Percentiles rank a stretch among this genome's conserved stretches.
Conservation (phyloP, 2,329 filamentous ascomycete genomes). For the Colletotrichum chrysophilum region DNA sequence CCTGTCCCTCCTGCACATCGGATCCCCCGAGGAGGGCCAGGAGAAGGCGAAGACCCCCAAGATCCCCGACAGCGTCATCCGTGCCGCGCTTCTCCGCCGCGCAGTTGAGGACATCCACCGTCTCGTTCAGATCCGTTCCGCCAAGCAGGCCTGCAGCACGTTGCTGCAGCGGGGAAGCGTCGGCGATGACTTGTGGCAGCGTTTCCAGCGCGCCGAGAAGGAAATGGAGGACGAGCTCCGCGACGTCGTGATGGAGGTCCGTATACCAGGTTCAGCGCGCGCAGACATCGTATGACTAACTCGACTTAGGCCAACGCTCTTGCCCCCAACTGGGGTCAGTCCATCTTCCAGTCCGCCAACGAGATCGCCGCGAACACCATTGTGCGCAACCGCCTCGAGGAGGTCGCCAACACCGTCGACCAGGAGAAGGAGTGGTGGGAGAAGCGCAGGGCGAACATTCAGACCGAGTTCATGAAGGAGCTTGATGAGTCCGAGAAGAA, state of each 20-base stretch:
- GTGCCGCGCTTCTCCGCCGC: constrained; percentile 85
- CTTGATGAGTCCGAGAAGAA: constrained; percentile 68
- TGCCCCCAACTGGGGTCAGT: constrained; percentile 85
- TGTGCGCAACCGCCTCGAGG: constrained; percentile 75
- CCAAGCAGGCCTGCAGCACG: constrained; percentile 85
- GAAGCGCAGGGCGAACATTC: constrained; percentile 75
- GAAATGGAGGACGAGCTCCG: constrained; percentile 96
- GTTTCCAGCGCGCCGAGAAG: constrained; percentile 90
- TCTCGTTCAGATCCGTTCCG: constrained; percentile 85
- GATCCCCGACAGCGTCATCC: constrained; percentile 84
- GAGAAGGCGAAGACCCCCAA: constrained; percentile 75
- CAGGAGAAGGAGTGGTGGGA: constrained; percentile 94
- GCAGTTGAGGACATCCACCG: constrained; percentile 93
- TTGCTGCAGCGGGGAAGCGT: constrained; percentile 90
- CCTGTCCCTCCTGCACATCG: constrained; percentile 86
- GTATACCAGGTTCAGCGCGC: constrained; percentile 23
- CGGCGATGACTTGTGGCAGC: constrained; percentile 94
- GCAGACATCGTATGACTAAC: not conserved
- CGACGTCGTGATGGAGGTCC: constrained; percentile 91
- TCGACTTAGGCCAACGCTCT: constrained; percentile 82
- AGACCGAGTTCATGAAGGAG: constrained; percentile 84
- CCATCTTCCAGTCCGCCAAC: constrained; percentile 96
- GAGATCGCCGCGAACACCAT: constrained; percentile 89
- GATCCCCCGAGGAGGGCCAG: constrained; percentile 61
- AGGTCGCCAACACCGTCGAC: constrained; percentile 73